phyloP scores from a whole-genome alignment of 805 yeast species.

The Ogataea trehaloabstinens region DNA sequence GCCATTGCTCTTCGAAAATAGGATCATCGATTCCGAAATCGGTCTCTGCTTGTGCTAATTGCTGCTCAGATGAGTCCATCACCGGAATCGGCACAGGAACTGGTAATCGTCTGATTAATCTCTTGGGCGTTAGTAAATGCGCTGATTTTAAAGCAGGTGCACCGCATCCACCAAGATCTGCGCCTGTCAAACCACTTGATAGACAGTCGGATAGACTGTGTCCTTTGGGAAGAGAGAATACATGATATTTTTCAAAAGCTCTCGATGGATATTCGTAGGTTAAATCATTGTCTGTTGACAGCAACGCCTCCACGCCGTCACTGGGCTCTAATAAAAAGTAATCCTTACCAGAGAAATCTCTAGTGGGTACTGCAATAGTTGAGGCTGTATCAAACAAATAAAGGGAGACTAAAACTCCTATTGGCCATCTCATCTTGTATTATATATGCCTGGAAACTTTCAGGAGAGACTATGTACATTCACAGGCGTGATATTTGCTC shows the following conservation, averaged over 20 bases:
- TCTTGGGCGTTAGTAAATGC: slow-evolving; percentile 53
- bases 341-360: slow-evolving; percentile 49
- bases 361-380: slow-evolving; percentile 16
- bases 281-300: slow-evolving; percentile 42
- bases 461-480: too few relatives aligned
- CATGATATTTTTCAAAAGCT: slow-evolving; percentile 60
- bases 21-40: slow-evolving; percentile 77
- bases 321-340: slow-evolving; percentile 63
- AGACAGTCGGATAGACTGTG: slow-evolving; percentile 33
- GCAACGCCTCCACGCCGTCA: slow-evolving; percentile 4
- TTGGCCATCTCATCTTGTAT: not conserved
- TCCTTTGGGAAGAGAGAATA: slow-evolving; percentile 54
- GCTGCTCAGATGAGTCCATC: slow-evolving; percentile 51
- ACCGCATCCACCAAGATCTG: not conserved
- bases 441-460: too few relatives aligned
- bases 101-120: slow-evolving; percentile 57
- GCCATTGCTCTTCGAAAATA: slow-evolving; percentile 85
- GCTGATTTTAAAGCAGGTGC: slow-evolving; percentile 43
- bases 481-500: too few relatives aligned
- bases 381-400: not conserved
- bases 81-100: slow-evolving; percentile 36
- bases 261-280: slow-evolving; percentile 63
- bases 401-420: not conserved
- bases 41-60: slow-evolving; percentile 45
- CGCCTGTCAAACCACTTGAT: slow-evolving; percentile 36